Evolutionary conservation across 306 rosid species (phyloP), one percentile per base, ranked within the genome.

Genomic region (Prunus fruticosa): DNA sequence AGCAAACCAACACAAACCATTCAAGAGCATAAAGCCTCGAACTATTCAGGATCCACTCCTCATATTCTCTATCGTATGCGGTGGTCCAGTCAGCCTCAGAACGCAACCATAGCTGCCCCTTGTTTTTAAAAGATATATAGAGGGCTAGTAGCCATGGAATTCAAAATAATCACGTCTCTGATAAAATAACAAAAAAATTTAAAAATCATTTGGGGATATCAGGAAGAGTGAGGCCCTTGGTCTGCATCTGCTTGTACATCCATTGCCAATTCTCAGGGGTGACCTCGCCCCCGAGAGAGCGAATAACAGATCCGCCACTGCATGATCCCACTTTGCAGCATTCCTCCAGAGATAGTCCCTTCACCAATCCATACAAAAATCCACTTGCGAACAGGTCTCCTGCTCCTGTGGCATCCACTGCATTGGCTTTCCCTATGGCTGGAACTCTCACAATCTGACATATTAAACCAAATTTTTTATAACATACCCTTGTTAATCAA

Each of bases 381-480:
- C 99, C 99, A 79, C 99, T 85, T 0, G 98, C 99, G 80, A 96
- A 96, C 69, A 91, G 89, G 85, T 96, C 99, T 9, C 99, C 99
- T 50, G 99, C 99, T 84, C 99, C 98, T 0, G 99, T 96, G 72
- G 97, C 93, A 82, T 96, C 99, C 1, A 76, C 79, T 20, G 97
- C 97, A 54, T 83, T 90, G 15, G 89, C 23, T 85, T 83, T 90
- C 75, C 97, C 96, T 65, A 89, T 85, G 65, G 99, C 97, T 5
- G 92, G 90, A 61, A 89, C 96, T 69, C 81, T 77, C 54, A 87
- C 93, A 68, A 81, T 79, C 99, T 96, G 86, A 30, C 23, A 46
- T 77, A 83, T 9, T 15, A 56, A 54, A 7, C 0, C 11, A 32
- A 47, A 41, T 14, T 5, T 22, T 64, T 76, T 45, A 51, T 27